These are phyloP conservation scores for Penstemon davidsonii DNA, from an alignment of 257 asterid genomes.

Conservation along the genomic window DNA sequence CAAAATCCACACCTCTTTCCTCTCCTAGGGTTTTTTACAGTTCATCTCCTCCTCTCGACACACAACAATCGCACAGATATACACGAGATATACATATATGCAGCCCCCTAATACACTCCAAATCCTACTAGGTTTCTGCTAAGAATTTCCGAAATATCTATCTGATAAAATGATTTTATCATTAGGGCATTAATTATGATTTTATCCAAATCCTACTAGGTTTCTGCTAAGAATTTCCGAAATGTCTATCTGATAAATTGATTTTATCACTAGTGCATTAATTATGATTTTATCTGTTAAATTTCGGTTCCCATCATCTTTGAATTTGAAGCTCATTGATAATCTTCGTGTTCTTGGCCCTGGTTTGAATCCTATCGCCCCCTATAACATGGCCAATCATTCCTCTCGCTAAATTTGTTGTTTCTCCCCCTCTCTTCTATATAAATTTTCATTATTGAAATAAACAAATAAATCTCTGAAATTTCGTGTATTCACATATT, in stretches of 20 bases:
- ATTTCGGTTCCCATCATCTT: conserved; percentile 51
- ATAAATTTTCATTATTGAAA: conserved; percentile 31
- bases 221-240: conserved; percentile 17
- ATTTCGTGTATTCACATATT: conserved; percentile 23
- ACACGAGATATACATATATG: conserved; percentile 34
- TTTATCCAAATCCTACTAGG: conserved; percentile 20
- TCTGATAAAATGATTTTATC: conserved; percentile 16
- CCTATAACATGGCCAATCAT: conserved; percentile 72
- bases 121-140: conserved; percentile 27
- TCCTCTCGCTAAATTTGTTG: conserved; percentile 75
- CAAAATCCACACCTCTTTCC: not conserved
- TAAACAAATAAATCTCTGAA: conserved; percentile 19
- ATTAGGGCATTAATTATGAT: conserved; percentile 21
- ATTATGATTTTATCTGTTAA: conserved; percentile 50
- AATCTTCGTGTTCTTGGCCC: conserved; percentile 93
- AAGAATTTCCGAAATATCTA: not conserved
- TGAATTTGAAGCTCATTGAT: conserved; percentile 41
- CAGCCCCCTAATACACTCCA: conserved; percentile 53
- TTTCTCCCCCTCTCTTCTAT: conserved; percentile 3
- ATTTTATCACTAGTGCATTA: conserved; percentile 33
- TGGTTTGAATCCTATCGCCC: conserved; percentile 95
- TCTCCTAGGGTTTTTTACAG: conserved; percentile 46
- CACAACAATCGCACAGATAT: conserved; percentile 4
- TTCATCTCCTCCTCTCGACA: conserved; percentile 1
- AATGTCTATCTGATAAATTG: conserved; percentile 2